These are phyloP conservation scores for Aphanomyces cochlioides DNA, from an alignment of 352 stramenopile species.

Conservation along the genomic window DNA sequence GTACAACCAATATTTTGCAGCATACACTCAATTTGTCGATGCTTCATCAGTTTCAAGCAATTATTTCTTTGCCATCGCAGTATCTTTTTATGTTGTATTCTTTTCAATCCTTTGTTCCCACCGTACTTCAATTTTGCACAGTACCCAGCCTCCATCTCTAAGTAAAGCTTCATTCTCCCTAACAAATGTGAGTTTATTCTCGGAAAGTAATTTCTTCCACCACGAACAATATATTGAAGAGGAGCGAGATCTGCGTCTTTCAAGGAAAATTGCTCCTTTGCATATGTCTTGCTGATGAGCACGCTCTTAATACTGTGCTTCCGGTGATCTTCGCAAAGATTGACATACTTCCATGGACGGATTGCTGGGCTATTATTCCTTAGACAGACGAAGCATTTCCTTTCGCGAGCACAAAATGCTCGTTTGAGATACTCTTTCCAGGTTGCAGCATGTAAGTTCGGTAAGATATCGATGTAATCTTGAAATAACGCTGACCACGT, in stretches of 20 bases:
- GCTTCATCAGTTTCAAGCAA: conserved; percentile 2
- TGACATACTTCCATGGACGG: conserved; percentile 24
- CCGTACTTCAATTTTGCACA: conserved; percentile 22
- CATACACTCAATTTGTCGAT: not conserved
- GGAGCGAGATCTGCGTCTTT: conserved; percentile 24
- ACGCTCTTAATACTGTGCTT: conserved; percentile 29
- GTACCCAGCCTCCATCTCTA: conserved; percentile 18
- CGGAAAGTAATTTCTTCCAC: conserved; percentile 6
- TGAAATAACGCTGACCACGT: conserved; percentile 6
- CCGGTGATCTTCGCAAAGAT: conserved; percentile 25
- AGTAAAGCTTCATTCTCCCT: conserved; percentile 27
- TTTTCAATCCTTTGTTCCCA: conserved; percentile 7
- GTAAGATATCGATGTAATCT: conserved; percentile 3
- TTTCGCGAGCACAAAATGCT: conserved; percentile 22
- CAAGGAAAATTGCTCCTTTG: conserved; percentile 27
- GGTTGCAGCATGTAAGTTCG: conserved; percentile 12
- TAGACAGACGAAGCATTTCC: conserved; percentile 23
- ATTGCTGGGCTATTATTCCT: conserved; percentile 20
- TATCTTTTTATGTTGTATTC: conserved; percentile 29
- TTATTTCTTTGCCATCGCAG: not conserved
- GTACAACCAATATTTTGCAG: not conserved
- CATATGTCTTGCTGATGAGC: conserved; percentile 27
- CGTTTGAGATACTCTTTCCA: conserved; percentile 29
- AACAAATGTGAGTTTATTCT: not conserved
- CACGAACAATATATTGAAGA: conserved; percentile 26